A percentile compares a stretch with the other conserved stretches of the same genome.
Conservation (phyloP, 768 basidiomycete genomes). For the Lactarius trivialis region DNA sequence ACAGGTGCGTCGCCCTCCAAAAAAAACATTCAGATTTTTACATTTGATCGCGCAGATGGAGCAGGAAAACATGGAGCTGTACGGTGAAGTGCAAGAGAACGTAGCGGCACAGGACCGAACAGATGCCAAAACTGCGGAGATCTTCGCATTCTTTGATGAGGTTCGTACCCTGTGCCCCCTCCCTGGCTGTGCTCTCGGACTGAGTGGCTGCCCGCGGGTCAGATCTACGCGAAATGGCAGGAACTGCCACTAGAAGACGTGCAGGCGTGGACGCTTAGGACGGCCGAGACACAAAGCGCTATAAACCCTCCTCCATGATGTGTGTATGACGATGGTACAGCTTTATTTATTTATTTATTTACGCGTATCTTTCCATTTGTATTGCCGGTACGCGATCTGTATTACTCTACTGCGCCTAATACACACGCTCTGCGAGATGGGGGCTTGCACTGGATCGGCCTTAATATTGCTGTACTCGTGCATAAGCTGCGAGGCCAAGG, state of each 20-base stretch:
- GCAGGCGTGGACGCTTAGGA: slow-evolving; percentile 35
- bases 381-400: too few species aligned
- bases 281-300: slow-evolving; percentile 32
- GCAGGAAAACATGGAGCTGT: slow-evolving; percentile 44
- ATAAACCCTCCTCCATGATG: slow-evolving; percentile 9
- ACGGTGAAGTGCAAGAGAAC: slow-evolving; percentile 44
- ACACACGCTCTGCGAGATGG: neutral
- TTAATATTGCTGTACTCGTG: too few species aligned
- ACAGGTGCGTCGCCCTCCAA: slow-evolving; percentile 26
- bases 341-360: neutral
- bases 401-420: neutral
- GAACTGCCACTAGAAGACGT: slow-evolving; percentile 59
- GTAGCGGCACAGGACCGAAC: slow-evolving; percentile 39
- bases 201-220: slow-evolving; percentile 15
- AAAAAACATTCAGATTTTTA: neutral
- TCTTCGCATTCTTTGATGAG: slow-evolving; percentile 49
- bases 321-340: neutral
- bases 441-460: neutral
- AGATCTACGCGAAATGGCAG: slow-evolving; percentile 49
- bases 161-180: slow-evolving; percentile 34
- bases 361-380: too few species aligned
- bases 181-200: neutral
- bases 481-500: too few species aligned
- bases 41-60: slow-evolving; percentile 42
- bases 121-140: slow-evolving; percentile 39